Percentiles rank a stretch among this genome's conserved stretches.
These are phyloP conservation scores for Pluteus cervinus DNA, from an alignment of 768 basidiomycete genomes.

Conservation along the genomic window DNA sequence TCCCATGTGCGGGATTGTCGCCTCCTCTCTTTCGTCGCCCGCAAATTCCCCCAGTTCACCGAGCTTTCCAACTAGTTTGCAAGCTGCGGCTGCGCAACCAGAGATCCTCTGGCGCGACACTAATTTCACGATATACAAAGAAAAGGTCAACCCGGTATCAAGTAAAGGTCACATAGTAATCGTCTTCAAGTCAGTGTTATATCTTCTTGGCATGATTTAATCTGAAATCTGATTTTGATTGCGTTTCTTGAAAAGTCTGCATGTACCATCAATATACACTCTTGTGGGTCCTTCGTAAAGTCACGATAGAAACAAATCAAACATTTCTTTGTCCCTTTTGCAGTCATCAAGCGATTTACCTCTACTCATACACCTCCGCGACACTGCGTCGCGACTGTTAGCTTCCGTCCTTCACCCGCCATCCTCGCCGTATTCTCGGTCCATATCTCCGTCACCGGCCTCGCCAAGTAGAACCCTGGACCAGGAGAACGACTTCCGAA, in stretches of 20 bases:
- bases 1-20: slow-evolving; percentile 71
- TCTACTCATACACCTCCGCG: slow-evolving; percentile 57
- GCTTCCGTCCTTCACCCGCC: slow-evolving; percentile 32
- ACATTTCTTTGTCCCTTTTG: slow-evolving; percentile 7
- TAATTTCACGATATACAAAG: slow-evolving; percentile 70
- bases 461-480: slow-evolving; percentile 25
- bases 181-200: slow-evolving; percentile 62
- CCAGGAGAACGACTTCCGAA: slow-evolving; percentile 38
- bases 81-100: slow-evolving; percentile 40
- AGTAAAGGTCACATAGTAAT: slow-evolving; percentile 66
- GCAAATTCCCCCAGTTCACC: slow-evolving; percentile 39
- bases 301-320: slow-evolving; percentile 6
- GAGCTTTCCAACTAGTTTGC: slow-evolving; percentile 31
- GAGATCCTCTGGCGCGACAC: slow-evolving; percentile 73
- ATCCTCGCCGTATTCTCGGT: slow-evolving; percentile 29
- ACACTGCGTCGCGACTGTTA: slow-evolving; percentile 52
- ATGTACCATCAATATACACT: slow-evolving; percentile 73
- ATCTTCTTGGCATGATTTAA: not conserved
- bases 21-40: slow-evolving; percentile 41
- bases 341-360: slow-evolving; percentile 75
- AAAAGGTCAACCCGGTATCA: slow-evolving; percentile 67
- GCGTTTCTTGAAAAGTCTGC: slow-evolving; percentile 41
- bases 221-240: slow-evolving; percentile 9
- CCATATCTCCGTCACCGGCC: slow-evolving; percentile 22
- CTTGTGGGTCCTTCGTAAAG: slow-evolving; percentile 40